Percentiles rank a stretch among this genome's conserved stretches.
Conservation (phyloP, 331 rosid species). For the Prunus yedoensis region DNA sequence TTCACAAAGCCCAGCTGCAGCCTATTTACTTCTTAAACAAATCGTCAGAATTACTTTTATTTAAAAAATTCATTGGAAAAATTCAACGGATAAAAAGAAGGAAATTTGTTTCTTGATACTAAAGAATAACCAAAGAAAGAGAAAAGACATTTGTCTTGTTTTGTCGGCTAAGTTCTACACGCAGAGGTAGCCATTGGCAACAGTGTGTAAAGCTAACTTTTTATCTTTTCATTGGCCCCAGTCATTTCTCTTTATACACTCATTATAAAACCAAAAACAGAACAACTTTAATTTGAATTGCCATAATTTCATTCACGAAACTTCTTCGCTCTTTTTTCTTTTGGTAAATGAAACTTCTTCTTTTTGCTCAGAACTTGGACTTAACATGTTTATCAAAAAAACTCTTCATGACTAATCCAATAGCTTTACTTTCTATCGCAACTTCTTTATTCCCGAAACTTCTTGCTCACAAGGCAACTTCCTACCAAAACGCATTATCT, state of each 20-base stretch:
- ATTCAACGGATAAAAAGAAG: too few species aligned
- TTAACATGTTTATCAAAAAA: background rate
- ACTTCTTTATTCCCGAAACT: background rate
- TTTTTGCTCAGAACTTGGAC: constrained; percentile 1
- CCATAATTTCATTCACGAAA: constrained; percentile 7
- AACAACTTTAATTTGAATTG: constrained; percentile 11
- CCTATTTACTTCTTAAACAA: too few species aligned
- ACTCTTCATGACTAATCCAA: background rate
- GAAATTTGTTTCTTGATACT: too few species aligned
- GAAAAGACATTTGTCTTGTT: too few species aligned
- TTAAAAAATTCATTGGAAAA: too few species aligned
- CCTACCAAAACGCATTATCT: background rate
- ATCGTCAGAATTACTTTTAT: too few species aligned
- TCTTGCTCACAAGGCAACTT: background rate
- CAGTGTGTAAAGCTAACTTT: background rate
- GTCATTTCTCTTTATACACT: background rate
- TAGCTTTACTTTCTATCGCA: background rate
- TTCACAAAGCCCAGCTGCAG: too few species aligned
- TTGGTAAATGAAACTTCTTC: constrained; percentile 10
- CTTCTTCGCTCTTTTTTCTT: background rate
- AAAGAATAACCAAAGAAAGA: too few species aligned
- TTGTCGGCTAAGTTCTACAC: too few species aligned
- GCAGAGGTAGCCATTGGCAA: background rate
- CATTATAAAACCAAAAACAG: background rate
- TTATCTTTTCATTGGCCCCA: background rate